Percentiles rank a stretch among this genome's conserved stretches.
Conservation (phyloP, 176 grass and related monocot genomes). For the Elaeis guineensis region DNA sequence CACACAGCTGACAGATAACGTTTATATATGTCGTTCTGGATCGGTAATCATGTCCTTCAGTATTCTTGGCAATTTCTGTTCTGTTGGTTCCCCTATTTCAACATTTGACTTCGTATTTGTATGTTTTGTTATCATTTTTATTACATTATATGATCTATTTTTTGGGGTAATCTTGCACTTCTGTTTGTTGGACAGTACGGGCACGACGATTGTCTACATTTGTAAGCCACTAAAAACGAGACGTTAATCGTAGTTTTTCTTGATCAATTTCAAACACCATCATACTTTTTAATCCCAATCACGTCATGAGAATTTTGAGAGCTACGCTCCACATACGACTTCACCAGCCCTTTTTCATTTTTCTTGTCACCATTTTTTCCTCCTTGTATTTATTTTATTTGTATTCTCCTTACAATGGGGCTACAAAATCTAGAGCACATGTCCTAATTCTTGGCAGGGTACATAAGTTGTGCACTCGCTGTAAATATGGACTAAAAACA, state of each 20-base stretch:
- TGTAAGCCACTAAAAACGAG: no score
- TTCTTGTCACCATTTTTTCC: no score
- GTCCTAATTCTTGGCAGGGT: constrained; percentile 43
- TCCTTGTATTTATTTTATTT: not conserved
- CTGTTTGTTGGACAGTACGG: no score
- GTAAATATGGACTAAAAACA: constrained; percentile 47
- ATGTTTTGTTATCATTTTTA: not conserved
- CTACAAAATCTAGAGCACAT: constrained; percentile 1
- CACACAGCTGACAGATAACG: constrained; percentile 74
- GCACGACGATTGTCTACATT: no score
- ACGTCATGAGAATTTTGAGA: no score
- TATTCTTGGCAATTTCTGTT: not conserved
- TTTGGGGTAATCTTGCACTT: no score
- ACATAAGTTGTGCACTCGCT: constrained; percentile 25
- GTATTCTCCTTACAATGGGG: not conserved
- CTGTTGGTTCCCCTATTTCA: not conserved
- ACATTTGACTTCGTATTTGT: not conserved
- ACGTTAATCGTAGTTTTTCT: no score
- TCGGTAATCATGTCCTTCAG: constrained; percentile 42
- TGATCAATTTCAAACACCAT: no score
- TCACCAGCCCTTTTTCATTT: no score
- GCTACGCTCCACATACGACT: no score
- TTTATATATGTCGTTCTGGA: constrained; percentile 86
- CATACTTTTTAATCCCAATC: no score
- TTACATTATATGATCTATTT: not conserved